Percentiles rank a stretch among this genome's conserved stretches.
These are phyloP conservation scores for Mycotypha africana DNA, from an alignment of 371 early-diverging fungal species.

Conservation along the genomic window DNA sequence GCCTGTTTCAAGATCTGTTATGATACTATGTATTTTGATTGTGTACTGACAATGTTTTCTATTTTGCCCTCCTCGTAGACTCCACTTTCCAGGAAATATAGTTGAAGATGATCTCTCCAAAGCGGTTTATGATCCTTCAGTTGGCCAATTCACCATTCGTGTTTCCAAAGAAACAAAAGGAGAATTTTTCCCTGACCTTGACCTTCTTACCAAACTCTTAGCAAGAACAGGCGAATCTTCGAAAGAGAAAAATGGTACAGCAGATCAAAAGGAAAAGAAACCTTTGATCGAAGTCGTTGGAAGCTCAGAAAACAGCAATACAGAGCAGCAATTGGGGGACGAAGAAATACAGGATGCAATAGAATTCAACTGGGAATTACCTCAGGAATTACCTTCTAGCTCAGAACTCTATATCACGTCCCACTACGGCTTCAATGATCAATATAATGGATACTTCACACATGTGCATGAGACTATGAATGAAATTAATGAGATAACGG, in stretches of 20 bases:
- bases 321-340: background rate
- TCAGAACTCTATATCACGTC: constrained; percentile 21
- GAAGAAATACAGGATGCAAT: constrained; percentile 37
- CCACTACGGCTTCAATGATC: constrained; percentile 84
- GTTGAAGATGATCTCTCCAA: constrained; percentile 84
- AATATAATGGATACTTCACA: constrained; percentile 72
- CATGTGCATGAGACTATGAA: constrained; percentile 78
- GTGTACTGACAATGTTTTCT: no score
- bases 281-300: constrained; percentile 69
- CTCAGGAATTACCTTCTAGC: constrained; percentile 56
- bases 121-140: constrained; percentile 76
- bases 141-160: constrained; percentile 68
- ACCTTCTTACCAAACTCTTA: constrained; percentile 76
- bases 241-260: constrained; percentile 9
- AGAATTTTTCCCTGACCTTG: constrained; percentile 80
- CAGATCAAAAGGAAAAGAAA: constrained; percentile 25
- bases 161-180: constrained; percentile 79
- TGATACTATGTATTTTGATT: background rate
- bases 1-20: no score
- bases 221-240: constrained; percentile 56
- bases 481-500: constrained; percentile 75
- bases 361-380: constrained; percentile 85
- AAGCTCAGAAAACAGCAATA: constrained; percentile 24
- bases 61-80: constrained; percentile 33
- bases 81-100: constrained; percentile 78